Base-by-base conservation (phyloP, 176 grass and related monocot species). In the Raddia distichophylla region DNA sequence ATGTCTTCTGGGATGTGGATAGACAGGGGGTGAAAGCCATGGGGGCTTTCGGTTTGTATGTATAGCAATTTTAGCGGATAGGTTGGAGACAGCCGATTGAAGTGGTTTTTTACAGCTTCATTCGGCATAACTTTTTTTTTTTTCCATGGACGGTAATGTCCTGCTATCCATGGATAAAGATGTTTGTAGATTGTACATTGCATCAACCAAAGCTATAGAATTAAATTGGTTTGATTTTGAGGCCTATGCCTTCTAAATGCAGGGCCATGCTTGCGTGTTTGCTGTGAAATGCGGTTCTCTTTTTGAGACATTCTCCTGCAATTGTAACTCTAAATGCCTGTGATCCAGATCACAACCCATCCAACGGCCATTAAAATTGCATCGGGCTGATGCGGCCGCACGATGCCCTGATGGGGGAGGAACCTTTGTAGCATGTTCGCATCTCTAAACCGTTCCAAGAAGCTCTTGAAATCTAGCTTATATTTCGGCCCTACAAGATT, bases 91-190 rank as follows among this genome's bases (percentile, higher is more conserved):
- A 42, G 72, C 42, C 60, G 50, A 64, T 53, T 57, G 77, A 65
- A 67, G 51, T 27, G 68, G 43, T 9, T 80, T 89, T 80, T 89
- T 82, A 16, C 66, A 72, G 59, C 72, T 64, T 66, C 69, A 64
- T 33, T 37, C 15, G 72, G 64, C 50, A 15, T 48, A 18, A 3
- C 9, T 27, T 27, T 27, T 27, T 27, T 27, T 27, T 71, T 82
- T 73, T 65, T 14, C 46, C 37, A 63, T 64, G 37, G 37, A 17
- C 19, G 60, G 34, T 34, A 15, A 48, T 20, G 19, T 5, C 20
- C 45, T 27, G 27, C 27, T 27, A 20, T 37, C 69, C 10, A 50
- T 73, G 80, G 68, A 37, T 44, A 10, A 5, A 37, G 44, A 77
- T 56, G 20, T 55, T 58, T 88, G 57, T 71, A 55, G 33, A 20